Conservation (phyloP, 2,329 filamentous ascomycete genomes). For the Cordyceps farinosa region DNA sequence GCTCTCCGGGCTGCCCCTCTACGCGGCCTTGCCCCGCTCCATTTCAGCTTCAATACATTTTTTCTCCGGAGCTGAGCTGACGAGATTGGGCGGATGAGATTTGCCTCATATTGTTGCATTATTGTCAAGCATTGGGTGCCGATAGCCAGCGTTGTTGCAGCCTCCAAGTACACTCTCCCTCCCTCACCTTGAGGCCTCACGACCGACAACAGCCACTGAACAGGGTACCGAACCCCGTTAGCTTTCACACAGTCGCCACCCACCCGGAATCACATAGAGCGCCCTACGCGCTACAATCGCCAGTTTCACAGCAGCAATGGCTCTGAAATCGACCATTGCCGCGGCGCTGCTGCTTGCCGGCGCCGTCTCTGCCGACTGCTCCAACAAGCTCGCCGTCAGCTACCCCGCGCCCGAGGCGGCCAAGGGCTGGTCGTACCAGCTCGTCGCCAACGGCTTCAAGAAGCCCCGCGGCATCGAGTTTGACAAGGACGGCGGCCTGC, state of each 20-base stretch:
- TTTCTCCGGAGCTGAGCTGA: not conserved
- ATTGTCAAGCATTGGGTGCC: no score
- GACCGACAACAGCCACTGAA: not conserved
- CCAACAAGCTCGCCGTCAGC: conserved; percentile 32
- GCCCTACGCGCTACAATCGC: no score
- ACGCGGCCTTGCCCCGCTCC: not conserved
- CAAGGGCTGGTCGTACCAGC: conserved; percentile 42
- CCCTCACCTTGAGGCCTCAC: no score
- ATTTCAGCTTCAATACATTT: not conserved
- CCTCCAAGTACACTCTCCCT: no score
- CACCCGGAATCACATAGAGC: not conserved
- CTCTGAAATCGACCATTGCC: not conserved
- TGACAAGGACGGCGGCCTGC: conserved; percentile 42
- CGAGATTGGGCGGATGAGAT: not conserved
- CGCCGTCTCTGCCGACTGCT: conserved; percentile 27
- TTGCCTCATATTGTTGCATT: no score
- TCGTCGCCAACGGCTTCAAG: conserved; percentile 40
- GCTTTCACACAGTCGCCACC: not conserved
- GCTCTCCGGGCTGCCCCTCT: not conserved
- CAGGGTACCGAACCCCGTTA: not conserved
- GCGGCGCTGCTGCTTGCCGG: conserved; percentile 10
- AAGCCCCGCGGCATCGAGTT: conserved; percentile 45
- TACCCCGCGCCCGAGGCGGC: conserved; percentile 38
- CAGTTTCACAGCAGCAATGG: not conserved
- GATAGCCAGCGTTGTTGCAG: not conserved